Conservation (phyloP, 345 rosid species). For the Carallia pectinifolia region DNA sequence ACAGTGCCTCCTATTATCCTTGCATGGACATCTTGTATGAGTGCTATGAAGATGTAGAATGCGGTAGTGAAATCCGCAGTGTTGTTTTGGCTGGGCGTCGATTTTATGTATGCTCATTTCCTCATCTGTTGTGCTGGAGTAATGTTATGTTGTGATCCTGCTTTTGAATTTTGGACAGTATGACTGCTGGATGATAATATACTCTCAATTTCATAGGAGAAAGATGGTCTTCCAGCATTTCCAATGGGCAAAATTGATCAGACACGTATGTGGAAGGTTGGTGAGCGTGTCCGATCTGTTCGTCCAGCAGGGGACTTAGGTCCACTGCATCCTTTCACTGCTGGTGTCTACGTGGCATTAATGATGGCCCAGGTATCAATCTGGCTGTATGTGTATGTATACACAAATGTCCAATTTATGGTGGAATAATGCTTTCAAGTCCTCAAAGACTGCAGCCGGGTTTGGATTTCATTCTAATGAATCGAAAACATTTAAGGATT, state of each 20-base stretch:
- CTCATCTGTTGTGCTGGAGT: not conserved
- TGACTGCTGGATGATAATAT: not conserved
- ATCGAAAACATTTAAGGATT: too few relatives aligned
- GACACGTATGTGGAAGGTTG: constrained; percentile 96
- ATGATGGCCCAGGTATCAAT: constrained; percentile 92
- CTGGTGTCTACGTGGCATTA: constrained; percentile 83
- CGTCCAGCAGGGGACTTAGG: constrained; percentile 80
- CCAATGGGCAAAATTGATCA: constrained; percentile 96
- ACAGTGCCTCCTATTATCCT: constrained; percentile 77
- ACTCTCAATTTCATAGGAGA: constrained; percentile 49
- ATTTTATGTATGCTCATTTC: constrained; percentile 50
- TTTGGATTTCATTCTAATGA: not conserved
- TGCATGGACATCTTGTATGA: constrained; percentile 89
- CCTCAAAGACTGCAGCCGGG: not conserved
- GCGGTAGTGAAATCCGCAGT: constrained; percentile 77
- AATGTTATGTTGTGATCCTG: not conserved
- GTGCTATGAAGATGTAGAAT: constrained; percentile 87
- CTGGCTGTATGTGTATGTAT: not conserved
- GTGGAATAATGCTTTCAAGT: not conserved
- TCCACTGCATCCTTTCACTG: constrained; percentile 76
- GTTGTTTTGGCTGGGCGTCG: constrained; percentile 95
- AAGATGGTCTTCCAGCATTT: constrained; percentile 90
- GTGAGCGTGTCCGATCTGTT: constrained; percentile 64
- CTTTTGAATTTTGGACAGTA: too few relatives aligned
- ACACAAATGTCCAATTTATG: not conserved